These are phyloP conservation scores for Ophiocordyceps robertsii DNA, from an alignment of 2,329 filamentous ascomycete genomes.

Conservation along the genomic window DNA sequence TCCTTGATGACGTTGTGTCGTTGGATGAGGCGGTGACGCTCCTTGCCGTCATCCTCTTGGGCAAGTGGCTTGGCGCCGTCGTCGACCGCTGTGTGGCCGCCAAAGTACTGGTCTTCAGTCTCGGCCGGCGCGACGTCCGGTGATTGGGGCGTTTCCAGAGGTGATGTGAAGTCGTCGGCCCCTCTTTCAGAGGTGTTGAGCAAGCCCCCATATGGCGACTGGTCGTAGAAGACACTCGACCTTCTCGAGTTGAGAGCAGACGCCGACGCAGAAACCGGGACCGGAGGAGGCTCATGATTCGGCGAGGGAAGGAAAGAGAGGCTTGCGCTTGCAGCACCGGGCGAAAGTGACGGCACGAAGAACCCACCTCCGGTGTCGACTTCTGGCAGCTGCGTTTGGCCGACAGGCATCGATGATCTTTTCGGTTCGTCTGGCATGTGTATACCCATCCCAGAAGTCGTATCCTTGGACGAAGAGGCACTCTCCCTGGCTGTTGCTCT, in stretches of 20 bases:
- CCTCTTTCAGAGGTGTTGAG: slow-evolving; percentile 29
- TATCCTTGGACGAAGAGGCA: neutral
- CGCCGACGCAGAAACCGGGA: slow-evolving; percentile 24
- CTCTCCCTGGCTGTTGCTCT: slow-evolving; percentile 4
- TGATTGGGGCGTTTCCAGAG: slow-evolving; percentile 30
- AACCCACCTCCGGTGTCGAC: slow-evolving; percentile 38
- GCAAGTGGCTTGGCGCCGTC: slow-evolving; percentile 19
- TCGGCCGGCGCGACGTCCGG: slow-evolving; percentile 32
- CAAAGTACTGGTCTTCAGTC: slow-evolving; percentile 24
- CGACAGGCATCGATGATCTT: slow-evolving; percentile 12
- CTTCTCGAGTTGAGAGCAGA: slow-evolving; percentile 26
- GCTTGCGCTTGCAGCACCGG: slow-evolving; percentile 13
- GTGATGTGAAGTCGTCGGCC: slow-evolving; percentile 30
- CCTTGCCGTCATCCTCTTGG: slow-evolving; percentile 33
- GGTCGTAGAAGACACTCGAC: slow-evolving; percentile 24
- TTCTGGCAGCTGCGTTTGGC: slow-evolving; percentile 31
- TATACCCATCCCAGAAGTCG: slow-evolving; percentile 4
- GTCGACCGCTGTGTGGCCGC: slow-evolving; percentile 22
- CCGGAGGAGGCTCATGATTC: slow-evolving; percentile 36
- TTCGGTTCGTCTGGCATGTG: slow-evolving; percentile 13
- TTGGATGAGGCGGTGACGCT: slow-evolving; percentile 61
- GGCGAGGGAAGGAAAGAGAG: slow-evolving; percentile 24
- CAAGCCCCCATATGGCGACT: slow-evolving; percentile 24
- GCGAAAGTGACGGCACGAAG: slow-evolving; percentile 30
- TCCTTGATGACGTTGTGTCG: slow-evolving; percentile 82